Conservation (phyloP, 139 green algal species). For the Chlamydomonas urium region DNA sequence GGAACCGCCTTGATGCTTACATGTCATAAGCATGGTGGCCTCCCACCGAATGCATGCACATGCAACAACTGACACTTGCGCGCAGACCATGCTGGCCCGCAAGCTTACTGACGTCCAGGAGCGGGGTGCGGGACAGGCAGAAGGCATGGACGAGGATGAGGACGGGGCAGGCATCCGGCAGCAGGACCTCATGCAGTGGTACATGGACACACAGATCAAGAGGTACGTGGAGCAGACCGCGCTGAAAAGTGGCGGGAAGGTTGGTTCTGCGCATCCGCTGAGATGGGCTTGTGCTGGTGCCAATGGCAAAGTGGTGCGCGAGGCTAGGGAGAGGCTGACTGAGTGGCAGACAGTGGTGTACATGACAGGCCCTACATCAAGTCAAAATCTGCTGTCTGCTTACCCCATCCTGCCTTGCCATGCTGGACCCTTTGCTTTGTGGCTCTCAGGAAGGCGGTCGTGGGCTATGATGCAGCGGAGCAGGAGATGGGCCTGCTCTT, state of each 20-base stretch:
- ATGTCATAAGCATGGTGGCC: too few relatives aligned
- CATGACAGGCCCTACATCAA: background rate
- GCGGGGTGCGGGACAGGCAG: too few relatives aligned
- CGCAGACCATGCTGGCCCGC: constrained; percentile 60
- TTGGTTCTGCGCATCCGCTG: too few relatives aligned
- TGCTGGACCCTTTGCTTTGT: background rate
- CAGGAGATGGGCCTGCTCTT: constrained; percentile 40
- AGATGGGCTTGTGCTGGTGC: too few relatives aligned
- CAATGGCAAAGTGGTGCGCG: too few relatives aligned
- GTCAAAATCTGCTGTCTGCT: too few relatives aligned
- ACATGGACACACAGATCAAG: constrained; percentile 66
- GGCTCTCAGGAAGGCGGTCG: constrained; percentile 39
- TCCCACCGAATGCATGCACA: too few relatives aligned
- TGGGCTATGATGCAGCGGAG: constrained; percentile 28
- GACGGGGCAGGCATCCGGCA: constrained; percentile 16
- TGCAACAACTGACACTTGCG: too few relatives aligned
- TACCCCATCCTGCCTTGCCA: background rate
- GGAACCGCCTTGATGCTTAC: too few relatives aligned
- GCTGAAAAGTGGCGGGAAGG: too few relatives aligned
- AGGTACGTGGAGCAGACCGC: constrained; percentile 17
- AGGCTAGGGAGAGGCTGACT: too few relatives aligned
- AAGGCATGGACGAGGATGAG: constrained; percentile 18
- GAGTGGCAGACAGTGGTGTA: too few relatives aligned
- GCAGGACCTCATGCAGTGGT: constrained; percentile 77
- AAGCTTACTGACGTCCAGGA: constrained; percentile 53